Evolutionary conservation across 1,284 basidiomycete species (phyloP).

Genomic region (Melampsora larici-populina): DNA sequence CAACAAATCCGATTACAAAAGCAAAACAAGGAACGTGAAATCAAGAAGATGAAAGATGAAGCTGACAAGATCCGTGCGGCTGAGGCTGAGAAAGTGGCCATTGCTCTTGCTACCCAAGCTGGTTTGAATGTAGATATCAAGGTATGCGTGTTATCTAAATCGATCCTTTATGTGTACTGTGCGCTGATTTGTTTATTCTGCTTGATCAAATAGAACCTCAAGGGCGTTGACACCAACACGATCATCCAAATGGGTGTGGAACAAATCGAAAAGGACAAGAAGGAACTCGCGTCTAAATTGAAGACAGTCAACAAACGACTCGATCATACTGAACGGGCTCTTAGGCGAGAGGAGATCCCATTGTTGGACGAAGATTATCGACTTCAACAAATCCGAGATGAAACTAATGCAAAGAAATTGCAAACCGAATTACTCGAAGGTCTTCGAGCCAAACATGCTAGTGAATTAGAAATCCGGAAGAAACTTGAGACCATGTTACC

Average conservation of each 20-base stretch:
- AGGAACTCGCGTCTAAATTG: conserved; percentile 76
- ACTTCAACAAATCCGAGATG: conserved; percentile 74
- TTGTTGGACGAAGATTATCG: conserved; percentile 84
- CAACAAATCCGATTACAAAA: conserved; percentile 55
- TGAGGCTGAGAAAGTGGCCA: conserved; percentile 85
- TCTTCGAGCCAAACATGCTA: conserved; percentile 65
- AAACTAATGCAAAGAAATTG: conserved; percentile 65
- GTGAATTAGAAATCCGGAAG: conserved; percentile 72
- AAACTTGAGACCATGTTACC: conserved; percentile 70
- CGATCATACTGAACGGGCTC: conserved; percentile 93
- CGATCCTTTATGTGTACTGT: neutral
- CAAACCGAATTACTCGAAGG: conserved; percentile 65
- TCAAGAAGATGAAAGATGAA: conserved; percentile 74
- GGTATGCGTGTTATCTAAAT: conserved; percentile 56
- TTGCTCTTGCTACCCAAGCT: conserved; percentile 77
- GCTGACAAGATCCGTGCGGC: conserved; percentile 73
- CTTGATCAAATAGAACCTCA: conserved; percentile 64
- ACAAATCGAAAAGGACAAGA: conserved; percentile 95
- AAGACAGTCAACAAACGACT: conserved; percentile 83
- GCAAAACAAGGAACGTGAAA: conserved; percentile 68
- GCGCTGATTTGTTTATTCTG: conserved; percentile 22
- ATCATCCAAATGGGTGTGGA: conserved; percentile 88
- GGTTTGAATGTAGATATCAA: conserved; percentile 79
- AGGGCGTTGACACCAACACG: conserved; percentile 78
- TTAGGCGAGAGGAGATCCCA: conserved; percentile 87